Conservation (phyloP, 371 early-diverging fungal genomes). For the Mucor plumbeus region DNA sequence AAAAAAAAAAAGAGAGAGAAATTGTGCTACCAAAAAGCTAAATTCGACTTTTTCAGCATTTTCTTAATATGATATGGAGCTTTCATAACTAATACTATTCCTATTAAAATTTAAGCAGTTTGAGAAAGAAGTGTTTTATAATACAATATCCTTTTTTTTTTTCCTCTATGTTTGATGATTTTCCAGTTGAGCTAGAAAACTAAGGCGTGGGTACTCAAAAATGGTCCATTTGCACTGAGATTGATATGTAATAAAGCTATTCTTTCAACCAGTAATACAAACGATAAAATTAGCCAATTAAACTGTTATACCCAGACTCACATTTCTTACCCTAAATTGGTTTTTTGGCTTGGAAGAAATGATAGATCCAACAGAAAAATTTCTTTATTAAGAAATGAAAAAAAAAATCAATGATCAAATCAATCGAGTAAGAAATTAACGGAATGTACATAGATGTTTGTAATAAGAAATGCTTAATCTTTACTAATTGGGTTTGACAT, state of each 20-base stretch:
- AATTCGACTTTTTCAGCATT: not conserved
- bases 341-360: not conserved
- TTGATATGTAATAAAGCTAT: not conserved
- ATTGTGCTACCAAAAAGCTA: not conserved
- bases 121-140: not conserved
- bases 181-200: slow-evolving; percentile 3
- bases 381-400: not conserved
- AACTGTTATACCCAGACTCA: not conserved
- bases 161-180: not conserved
- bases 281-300: not conserved
- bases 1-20: not conserved
- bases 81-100: not conserved
- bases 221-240: not conserved
- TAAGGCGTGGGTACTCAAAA: slow-evolving; percentile 1
- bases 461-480: not conserved
- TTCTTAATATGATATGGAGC: not conserved
- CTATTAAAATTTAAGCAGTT: not conserved
- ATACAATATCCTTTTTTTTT: not conserved
- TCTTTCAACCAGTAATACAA: not conserved
- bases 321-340: not conserved
- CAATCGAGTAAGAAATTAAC: not conserved
- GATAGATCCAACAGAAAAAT: not conserved
- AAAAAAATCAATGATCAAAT: not conserved
- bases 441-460: not conserved
- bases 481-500: slow-evolving; percentile 5